Evolutionary conservation across 768 basidiomycete species (phyloP).

Genomic region (Megacollybia marginata): DNA sequence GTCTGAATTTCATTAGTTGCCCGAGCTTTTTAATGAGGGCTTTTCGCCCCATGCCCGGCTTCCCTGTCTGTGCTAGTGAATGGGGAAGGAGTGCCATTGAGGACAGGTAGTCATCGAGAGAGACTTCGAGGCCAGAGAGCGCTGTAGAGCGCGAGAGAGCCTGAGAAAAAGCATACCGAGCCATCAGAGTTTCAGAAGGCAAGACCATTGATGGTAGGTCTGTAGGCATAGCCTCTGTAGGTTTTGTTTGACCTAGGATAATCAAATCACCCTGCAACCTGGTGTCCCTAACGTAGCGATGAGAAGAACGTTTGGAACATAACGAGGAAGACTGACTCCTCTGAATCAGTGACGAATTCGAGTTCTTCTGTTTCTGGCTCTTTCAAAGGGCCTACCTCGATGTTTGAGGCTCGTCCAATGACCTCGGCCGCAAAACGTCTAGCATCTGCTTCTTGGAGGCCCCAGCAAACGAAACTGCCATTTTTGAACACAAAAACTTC

Average conservation of each 20-base stretch:
- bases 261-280: constrained; percentile 89
- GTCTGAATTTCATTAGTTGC: constrained; percentile 84
- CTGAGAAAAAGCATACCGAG: constrained; percentile 88
- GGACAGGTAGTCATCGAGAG: constrained; percentile 75
- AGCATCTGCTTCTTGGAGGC: constrained; percentile 70
- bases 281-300: constrained; percentile 48
- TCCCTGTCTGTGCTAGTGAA: constrained; percentile 69
- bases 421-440: constrained; percentile 58
- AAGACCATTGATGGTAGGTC: constrained; percentile 45
- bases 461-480: constrained; percentile 90
- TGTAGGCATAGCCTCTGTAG: constrained; percentile 35
- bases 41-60: constrained; percentile 72
- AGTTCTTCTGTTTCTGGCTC: constrained; percentile 84
- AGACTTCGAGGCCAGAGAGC: constrained; percentile 79
- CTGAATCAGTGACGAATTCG: constrained; percentile 88
- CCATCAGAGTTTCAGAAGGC: constrained; percentile 67
- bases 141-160: constrained; percentile 86
- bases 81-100: constrained; percentile 78
- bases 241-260: constrained; percentile 68
- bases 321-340: constrained; percentile 50
- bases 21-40: constrained; percentile 91
- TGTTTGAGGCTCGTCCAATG: constrained; percentile 40
- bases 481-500: constrained; percentile 88
- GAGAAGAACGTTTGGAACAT: constrained; percentile 2
- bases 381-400: constrained; percentile 56